Evolutionary conservation across 345 rosid species (phyloP).

Genomic region (Pugionium cornutum): DNA sequence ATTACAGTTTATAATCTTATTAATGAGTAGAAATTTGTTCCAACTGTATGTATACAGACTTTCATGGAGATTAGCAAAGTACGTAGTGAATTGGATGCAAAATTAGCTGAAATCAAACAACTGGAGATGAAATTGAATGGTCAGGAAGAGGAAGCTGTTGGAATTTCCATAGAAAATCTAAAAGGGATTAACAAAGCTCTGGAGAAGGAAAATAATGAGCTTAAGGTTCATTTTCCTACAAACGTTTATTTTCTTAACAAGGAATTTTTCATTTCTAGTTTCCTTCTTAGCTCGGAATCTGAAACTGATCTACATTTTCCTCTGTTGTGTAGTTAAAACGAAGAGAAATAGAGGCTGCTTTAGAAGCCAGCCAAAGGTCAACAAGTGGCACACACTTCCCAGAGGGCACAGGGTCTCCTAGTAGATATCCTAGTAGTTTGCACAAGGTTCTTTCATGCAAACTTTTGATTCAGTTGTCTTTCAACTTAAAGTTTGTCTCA

Average conservation of each 20-base stretch:
- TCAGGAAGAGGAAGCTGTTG: constrained; percentile 48
- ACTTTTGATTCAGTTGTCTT: constrained; percentile 2
- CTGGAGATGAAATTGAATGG: constrained; percentile 61
- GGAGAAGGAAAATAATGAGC: constrained; percentile 69
- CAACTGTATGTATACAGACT: constrained; percentile 50
- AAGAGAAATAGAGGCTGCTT: constrained; percentile 65
- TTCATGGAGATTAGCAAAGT: constrained; percentile 60
- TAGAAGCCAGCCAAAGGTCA: constrained; percentile 53
- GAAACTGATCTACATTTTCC: constrained; percentile 31
- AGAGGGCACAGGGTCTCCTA: constrained; percentile 31
- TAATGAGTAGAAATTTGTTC: constrained; percentile 19
- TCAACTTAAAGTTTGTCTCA: constrained; percentile 18
- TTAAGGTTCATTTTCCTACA: constrained; percentile 55
- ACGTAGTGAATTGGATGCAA: constrained; percentile 60
- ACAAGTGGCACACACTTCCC: constrained; percentile 40
- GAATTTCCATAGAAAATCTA: constrained; percentile 50
- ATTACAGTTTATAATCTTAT: constrained; percentile 4
- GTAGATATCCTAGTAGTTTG: constrained; percentile 40
- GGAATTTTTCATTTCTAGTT: constrained; percentile 9
- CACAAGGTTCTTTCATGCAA: constrained; percentile 39
- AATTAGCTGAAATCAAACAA: constrained; percentile 59
- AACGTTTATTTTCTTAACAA: constrained; percentile 8
- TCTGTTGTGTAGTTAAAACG: constrained; percentile 53
- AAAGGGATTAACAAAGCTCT: constrained; percentile 52
- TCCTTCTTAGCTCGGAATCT: constrained; percentile 19